These are phyloP conservation scores for Coelastrella sp. DNA, from an alignment of 139 green algal genomes.

Conservation along the genomic window DNA sequence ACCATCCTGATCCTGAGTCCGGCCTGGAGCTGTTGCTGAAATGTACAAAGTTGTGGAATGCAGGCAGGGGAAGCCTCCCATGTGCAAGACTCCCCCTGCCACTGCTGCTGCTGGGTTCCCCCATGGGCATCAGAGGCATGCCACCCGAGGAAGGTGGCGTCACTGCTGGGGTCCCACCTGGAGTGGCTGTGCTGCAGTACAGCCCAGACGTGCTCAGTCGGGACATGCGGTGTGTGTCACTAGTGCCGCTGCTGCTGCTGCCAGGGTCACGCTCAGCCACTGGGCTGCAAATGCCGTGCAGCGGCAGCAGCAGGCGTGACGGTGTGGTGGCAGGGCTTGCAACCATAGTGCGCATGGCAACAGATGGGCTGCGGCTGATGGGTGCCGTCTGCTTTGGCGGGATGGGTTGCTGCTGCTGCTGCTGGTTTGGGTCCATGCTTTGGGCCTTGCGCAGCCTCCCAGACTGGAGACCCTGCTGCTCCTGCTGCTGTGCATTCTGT, in stretches of 20 bases:
- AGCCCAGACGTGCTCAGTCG: not conserved
- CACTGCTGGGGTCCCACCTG: not conserved
- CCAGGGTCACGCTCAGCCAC: not conserved
- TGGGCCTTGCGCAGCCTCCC: not conserved
- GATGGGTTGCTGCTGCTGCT: slow-evolving; percentile 16
- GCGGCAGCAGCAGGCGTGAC: not conserved
- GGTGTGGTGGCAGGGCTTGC: not conserved
- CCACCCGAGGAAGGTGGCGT: not conserved
- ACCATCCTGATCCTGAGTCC: not conserved
- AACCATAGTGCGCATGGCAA: not conserved
- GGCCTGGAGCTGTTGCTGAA: not conserved
- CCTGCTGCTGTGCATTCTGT: not conserved
- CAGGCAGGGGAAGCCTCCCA: not conserved
- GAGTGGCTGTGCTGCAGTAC: not conserved
- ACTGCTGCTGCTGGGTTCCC: not conserved
- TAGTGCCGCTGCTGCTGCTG: slow-evolving; percentile 21
- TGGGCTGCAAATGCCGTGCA: not conserved
- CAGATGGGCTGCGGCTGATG: not conserved
- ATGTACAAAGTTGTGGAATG: not conserved
- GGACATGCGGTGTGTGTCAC: not conserved
- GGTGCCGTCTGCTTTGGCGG: not conserved
- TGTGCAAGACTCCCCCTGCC: not conserved
- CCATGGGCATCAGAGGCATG: too few relatives aligned
- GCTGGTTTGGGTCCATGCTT: slow-evolving; percentile 12
- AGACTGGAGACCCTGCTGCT: not conserved